phyloP scores from a whole-genome alignment of 2,329 filamentous ascomycete genomes.

The Tolypocladium ovalisporum region DNA sequence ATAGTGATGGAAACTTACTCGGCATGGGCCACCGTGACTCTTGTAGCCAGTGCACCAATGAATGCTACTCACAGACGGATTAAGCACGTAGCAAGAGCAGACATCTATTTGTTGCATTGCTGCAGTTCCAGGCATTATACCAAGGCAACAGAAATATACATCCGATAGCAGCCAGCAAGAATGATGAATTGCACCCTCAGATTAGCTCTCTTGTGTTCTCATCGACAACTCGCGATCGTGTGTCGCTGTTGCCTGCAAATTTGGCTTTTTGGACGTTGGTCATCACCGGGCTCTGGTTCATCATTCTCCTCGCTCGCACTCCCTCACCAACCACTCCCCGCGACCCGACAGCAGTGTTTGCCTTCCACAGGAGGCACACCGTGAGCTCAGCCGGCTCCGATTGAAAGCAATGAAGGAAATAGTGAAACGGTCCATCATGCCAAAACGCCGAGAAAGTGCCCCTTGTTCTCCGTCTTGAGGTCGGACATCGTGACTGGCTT shows the following conservation, averaged over 20 bases:
- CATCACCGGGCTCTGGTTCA: slow-evolving; percentile 32
- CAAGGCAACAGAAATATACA: not conserved
- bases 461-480: not conserved
- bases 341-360: not conserved
- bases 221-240: slow-evolving; percentile 31
- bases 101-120: not conserved
- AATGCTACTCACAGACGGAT: too few species aligned
- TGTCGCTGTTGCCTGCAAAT: slow-evolving; percentile 40
- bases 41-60: too few species aligned
- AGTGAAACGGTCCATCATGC: not conserved
- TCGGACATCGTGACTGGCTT: not conserved
- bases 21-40: too few species aligned
- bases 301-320: slow-evolving; percentile 2
- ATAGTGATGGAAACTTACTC: too few species aligned
- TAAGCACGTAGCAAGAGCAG: not conserved
- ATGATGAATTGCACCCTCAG: slow-evolving; percentile 31
- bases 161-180: not conserved
- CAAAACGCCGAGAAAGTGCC: not conserved
- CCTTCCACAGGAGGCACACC: not conserved
- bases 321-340: not conserved
- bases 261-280: slow-evolving; percentile 46
- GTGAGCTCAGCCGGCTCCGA: slow-evolving; percentile 31
- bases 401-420: slow-evolving; percentile 37
- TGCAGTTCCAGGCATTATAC: not conserved
- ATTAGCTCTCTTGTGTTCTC: slow-evolving; percentile 48